Conservation (phyloP, 2,329 filamentous ascomycete species). For the Chaetomium strumarium region DNA sequence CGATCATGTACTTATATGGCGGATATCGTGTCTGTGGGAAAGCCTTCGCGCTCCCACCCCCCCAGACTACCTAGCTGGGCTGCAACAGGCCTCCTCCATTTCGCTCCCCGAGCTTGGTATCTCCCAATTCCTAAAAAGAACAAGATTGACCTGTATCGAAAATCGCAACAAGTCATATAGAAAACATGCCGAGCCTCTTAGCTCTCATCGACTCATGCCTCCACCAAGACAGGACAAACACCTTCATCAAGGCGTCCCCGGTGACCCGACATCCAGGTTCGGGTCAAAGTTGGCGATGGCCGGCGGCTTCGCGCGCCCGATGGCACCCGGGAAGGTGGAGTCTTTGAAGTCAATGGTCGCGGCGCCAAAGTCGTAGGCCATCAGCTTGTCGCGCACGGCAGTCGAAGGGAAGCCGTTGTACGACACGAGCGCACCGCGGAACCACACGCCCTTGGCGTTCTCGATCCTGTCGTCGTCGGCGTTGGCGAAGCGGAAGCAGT, state of each 20-base stretch:
- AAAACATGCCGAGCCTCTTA: no score
- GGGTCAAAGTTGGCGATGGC: conserved; percentile 20
- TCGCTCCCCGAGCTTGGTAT: no score
- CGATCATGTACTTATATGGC: no score
- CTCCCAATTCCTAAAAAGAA: no score
- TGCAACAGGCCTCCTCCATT: no score
- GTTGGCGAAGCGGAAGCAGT: conserved; percentile 32
- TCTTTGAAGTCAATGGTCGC: conserved; percentile 25
- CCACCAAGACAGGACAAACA: no score
- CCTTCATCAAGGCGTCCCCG: conserved; percentile 15
- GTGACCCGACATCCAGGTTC: conserved; percentile 22
- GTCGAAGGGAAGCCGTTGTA: conserved; percentile 30
- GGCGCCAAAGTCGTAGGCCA: conserved; percentile 24
- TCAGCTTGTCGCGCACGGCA: conserved; percentile 21
- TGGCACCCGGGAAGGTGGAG: conserved; percentile 17
- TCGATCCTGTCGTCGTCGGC: conserved; percentile 25
- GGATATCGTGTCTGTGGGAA: no score
- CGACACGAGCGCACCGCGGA: conserved; percentile 28
- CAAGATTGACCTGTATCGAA: no score
- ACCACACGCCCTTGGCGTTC: conserved; percentile 33
- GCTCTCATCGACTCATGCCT: no score
- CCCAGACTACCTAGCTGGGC: no score
- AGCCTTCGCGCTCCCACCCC: no score
- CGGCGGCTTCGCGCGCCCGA: conserved; percentile 19
- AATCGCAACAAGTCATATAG: no score